Base-by-base conservation (phyloP, 257 asterid species). In the Solanum virginianum region DNA sequence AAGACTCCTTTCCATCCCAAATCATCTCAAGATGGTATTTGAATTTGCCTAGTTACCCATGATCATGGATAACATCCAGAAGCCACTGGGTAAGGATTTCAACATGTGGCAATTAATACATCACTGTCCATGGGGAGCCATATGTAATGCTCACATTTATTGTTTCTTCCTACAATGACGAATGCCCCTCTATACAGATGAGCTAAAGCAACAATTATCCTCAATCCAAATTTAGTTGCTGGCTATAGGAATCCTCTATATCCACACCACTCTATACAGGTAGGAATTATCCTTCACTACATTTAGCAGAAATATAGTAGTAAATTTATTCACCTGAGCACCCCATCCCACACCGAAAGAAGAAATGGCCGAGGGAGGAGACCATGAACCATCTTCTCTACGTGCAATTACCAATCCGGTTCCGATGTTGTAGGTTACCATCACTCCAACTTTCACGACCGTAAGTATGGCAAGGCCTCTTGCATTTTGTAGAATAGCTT, bases 261-360 rank as follows among this genome's bases (percentile, higher is more conserved):
- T 79, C 45, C 43, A 29, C 7, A 79, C 49, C 65, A 79, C 16
- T 26, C 65, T 53, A 79, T 16, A 26, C 24, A 16, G 47, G 82
- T 77, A 2, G 8, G 47, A 51, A 26, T 77, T 24, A 26, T 53
- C 82, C 82, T 51, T 2, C 2, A 53, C 49, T 53, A 49, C 7
- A 53, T 51, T 16, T 77, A 75, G 24, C 24, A 49, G 60, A 49
- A 26, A 75, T 49, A 49, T 49, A 24, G 82, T 8, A 24, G 60
- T 14, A 26, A 79, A 79, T 51, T 54, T 43, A 57, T 69, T 86
- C 83, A 97, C 99, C 99, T 97, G 99, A 85, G 96, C 98, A 77
- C 99, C 99, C 99, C 99, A 97, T 87, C 99, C 99, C 17, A 92
- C 89, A 68, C 99, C 99, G 69, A 94, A 91, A 81, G 98, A 90